These are phyloP conservation scores for Phytophthora cryptogea DNA, from an alignment of 352 stramenopile genomes.

Conservation along the genomic window DNA sequence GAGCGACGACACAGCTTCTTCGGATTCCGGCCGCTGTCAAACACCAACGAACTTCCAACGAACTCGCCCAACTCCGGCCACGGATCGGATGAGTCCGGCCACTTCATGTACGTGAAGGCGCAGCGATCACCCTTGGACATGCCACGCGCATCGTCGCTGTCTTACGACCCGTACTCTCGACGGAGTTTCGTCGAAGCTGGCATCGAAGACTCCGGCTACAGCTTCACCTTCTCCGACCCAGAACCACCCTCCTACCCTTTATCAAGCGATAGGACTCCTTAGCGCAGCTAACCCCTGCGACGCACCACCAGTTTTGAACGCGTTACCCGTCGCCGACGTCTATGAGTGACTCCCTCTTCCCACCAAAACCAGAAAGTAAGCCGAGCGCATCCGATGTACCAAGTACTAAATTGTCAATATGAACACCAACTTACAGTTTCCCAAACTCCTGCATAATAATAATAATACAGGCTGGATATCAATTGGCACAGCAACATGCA, in stretches of 20 bases:
- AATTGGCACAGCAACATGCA: neutral
- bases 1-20: constrained; percentile 36
- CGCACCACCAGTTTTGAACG: constrained; percentile 25
- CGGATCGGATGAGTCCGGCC: constrained; percentile 46
- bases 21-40: constrained; percentile 44
- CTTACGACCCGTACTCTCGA: constrained; percentile 57
- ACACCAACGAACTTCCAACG: constrained; percentile 45
- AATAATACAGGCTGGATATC: neutral
- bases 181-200: constrained; percentile 41
- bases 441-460: too few species aligned
- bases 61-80: constrained; percentile 40
- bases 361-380: neutral
- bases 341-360: constrained; percentile 1
- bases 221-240: constrained; percentile 43
- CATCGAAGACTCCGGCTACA: constrained; percentile 39
- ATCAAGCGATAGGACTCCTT: constrained; percentile 14
- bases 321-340: constrained; percentile 5
- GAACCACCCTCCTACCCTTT: constrained; percentile 17
- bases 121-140: constrained; percentile 42
- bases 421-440: neutral
- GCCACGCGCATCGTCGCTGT: constrained; percentile 45
- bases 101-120: constrained; percentile 61
- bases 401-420: constrained; percentile 20
- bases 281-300: constrained; percentile 23
- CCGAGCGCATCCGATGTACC: constrained; percentile 6